Conservation (phyloP, 2,329 filamentous ascomycete species). For the Diaporthe destruens region DNA sequence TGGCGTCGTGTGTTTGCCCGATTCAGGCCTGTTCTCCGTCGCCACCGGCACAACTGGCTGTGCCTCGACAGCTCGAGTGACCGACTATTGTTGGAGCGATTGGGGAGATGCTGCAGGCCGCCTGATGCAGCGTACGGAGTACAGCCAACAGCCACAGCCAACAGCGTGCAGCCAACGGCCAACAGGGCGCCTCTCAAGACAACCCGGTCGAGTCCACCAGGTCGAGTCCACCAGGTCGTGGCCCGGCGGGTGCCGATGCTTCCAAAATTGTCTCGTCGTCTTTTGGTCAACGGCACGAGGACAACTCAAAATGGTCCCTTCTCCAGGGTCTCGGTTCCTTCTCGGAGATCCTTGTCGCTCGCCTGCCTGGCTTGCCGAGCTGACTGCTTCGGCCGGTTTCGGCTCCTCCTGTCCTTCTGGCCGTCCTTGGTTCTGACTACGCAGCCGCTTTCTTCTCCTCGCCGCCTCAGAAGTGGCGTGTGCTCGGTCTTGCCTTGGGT, state of each 20-base stretch:
- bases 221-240: slow-evolving; percentile 21
- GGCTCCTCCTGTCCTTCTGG: background rate
- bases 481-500: background rate
- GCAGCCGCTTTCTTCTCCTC: background rate
- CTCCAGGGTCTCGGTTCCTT: background rate
- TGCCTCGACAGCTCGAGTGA: too few species aligned
- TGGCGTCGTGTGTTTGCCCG: slow-evolving; percentile 3
- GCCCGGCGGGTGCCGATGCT: slow-evolving; percentile 19
- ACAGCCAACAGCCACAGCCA: too few species aligned
- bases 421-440: slow-evolving; percentile 6
- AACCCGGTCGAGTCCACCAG: slow-evolving; percentile 27
- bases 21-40: background rate
- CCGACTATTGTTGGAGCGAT: slow-evolving; percentile 6
- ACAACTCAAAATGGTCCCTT: background rate
- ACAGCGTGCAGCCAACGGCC: background rate
- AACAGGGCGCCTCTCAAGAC: slow-evolving; percentile 19
- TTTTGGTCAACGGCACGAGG: background rate
- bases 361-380: background rate
- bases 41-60: background rate
- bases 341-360: slow-evolving; percentile 8
- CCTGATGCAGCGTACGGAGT: slow-evolving; percentile 17
- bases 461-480: background rate
- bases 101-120: slow-evolving; percentile 11
- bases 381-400: background rate
- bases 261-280: slow-evolving; percentile 16